These are phyloP conservation scores for Adansonia madagascariensis DNA, from an alignment of 441 rosid species.

Conservation along the genomic window DNA sequence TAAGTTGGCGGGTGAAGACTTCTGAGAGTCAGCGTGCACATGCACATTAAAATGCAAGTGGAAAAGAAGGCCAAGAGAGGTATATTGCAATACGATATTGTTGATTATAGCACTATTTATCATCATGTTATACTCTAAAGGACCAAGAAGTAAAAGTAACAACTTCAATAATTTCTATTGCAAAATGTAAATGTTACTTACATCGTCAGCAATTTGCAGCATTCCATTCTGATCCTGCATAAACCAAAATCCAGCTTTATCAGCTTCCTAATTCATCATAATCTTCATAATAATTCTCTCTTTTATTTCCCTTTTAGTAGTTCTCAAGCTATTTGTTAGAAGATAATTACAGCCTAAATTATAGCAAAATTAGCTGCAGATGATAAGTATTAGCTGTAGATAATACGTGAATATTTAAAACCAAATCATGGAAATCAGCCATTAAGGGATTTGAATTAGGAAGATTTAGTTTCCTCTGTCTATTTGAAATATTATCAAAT, in stretches of 20 bases:
- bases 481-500: no score
- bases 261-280: constrained; percentile 14
- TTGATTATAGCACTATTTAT: background rate
- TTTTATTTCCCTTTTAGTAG: background rate
- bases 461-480: no score
- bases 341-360: no score
- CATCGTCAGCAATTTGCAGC: constrained; percentile 90
- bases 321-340: constrained; percentile 6
- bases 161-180: background rate
- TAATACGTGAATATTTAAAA: no score
- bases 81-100: background rate
- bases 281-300: constrained; percentile 5
- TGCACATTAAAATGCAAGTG: constrained; percentile 2
- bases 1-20: background rate
- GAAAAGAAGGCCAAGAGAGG: background rate
- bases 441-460: no score
- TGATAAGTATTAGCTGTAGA: no score
- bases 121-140: background rate
- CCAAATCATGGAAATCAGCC: no score
- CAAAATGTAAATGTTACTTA: constrained; percentile 46
- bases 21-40: background rate
- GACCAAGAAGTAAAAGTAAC: background rate
- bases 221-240: constrained; percentile 77
- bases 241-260: constrained; percentile 30
- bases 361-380: no score